These are phyloP conservation scores for Xylariales sp. DNA, from an alignment of 2,329 filamentous ascomycete genomes.

Conservation along the genomic window DNA sequence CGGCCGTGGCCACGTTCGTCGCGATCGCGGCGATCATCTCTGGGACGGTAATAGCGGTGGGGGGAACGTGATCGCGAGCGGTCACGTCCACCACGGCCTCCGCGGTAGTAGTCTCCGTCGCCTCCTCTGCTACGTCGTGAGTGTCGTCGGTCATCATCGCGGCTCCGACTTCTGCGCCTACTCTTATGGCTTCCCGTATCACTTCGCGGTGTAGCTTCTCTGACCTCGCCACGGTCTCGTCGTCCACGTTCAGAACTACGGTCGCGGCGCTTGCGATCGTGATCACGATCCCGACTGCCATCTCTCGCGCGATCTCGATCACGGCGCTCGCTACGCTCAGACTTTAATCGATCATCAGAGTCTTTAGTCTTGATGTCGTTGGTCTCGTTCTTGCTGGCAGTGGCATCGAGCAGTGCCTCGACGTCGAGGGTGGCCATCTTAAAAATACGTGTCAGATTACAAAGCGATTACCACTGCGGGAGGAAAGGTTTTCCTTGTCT, in stretches of 20 bases:
- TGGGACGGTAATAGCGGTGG: constrained; percentile 52
- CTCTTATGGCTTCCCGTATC: constrained; percentile 77
- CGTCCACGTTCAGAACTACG: constrained; percentile 53
- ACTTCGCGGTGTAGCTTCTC: constrained; percentile 65
- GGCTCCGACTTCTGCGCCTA: constrained; percentile 74
- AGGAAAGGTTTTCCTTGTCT: too few relatives aligned
- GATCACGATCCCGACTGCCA: constrained; percentile 35
- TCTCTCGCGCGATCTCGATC: constrained; percentile 28
- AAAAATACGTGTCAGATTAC: constrained; percentile 5
- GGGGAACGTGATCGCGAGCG: constrained; percentile 73
- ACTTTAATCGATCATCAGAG: constrained; percentile 54
- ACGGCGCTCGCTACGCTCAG: constrained; percentile 45
- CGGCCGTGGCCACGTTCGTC: constrained; percentile 51
- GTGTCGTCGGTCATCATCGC: constrained; percentile 69
- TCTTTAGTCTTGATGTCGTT: constrained; percentile 44
- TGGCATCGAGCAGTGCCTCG: constrained; percentile 85
- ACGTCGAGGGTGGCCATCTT: constrained; percentile 62
- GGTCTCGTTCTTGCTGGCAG: constrained; percentile 53
- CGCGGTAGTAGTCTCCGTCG: constrained; percentile 68
- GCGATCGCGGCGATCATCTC: constrained; percentile 49
- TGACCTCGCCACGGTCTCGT: constrained; percentile 51
- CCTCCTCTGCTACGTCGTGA: constrained; percentile 65
- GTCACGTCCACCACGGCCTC: constrained; percentile 50
- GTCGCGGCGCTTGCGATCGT: constrained; percentile 52
- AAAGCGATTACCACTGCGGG: too few relatives aligned